Evolutionary conservation across 2,329 filamentous ascomycete species (phyloP).

Genomic region (Apiospora arundinis): DNA sequence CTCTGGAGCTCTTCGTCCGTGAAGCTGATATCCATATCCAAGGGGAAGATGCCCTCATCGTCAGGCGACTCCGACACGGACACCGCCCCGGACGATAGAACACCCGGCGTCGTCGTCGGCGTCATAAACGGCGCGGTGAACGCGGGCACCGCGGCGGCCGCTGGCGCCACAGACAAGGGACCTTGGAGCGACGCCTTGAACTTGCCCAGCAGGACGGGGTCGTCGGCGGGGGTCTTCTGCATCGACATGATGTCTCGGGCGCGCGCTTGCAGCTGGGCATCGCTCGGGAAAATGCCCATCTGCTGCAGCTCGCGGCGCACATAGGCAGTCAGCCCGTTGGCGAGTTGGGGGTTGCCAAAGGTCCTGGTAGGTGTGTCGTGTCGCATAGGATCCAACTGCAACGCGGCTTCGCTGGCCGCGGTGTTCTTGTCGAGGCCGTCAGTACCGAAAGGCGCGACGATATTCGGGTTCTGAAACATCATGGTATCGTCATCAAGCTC

Average conservation of each 20-base stretch:
- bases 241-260: conserved; percentile 56
- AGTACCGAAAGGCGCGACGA: conserved; percentile 43
- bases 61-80: not conserved
- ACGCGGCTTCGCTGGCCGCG: conserved; percentile 53
- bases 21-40: conserved; percentile 19
- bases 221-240: conserved; percentile 59
- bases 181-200: conserved; percentile 46
- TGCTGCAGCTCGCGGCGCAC: conserved; percentile 49
- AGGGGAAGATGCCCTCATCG: conserved; percentile 1
- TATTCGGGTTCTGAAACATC: conserved; percentile 48
- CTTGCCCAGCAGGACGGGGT: conserved; percentile 56
- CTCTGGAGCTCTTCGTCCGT: conserved; percentile 19
- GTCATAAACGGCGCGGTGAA: not conserved
- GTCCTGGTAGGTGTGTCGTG: conserved; percentile 55
- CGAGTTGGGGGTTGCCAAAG: conserved; percentile 66
- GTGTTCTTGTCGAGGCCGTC: conserved; percentile 35
- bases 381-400: conserved; percentile 51
- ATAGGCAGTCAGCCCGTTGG: conserved; percentile 58
- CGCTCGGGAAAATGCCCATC: conserved; percentile 51
- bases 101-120: not conserved
- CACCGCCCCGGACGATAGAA: not conserved
- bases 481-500: not conserved
- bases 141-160: not conserved
- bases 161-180: not conserved
- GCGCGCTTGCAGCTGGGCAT: conserved; percentile 53